Evolutionary conservation across 1,284 basidiomycete genomes (phyloP).

Genomic region (Gastroboletus turbinatus): DNA sequence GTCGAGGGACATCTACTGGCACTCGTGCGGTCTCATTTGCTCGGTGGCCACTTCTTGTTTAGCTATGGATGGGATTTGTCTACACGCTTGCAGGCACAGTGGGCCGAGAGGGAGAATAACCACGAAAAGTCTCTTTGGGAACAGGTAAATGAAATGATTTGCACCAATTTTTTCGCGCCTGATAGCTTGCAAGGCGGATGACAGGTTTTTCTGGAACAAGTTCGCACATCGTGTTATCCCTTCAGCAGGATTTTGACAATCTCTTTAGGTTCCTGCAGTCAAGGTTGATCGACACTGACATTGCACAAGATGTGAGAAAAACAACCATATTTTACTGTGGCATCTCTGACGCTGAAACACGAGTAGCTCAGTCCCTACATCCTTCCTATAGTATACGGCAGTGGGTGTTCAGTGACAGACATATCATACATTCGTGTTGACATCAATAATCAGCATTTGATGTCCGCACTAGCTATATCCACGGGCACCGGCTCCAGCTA

Average conservation of each 20-base stretch:
- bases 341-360: slow-evolving; percentile 11
- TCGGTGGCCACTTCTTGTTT: slow-evolving; percentile 82
- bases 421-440: slow-evolving; percentile 10
- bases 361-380: slow-evolving; percentile 82
- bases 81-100: slow-evolving; percentile 84
- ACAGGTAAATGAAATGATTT: slow-evolving; percentile 46
- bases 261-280: slow-evolving; percentile 64
- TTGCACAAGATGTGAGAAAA: slow-evolving; percentile 58
- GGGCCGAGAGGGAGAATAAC: slow-evolving; percentile 51
- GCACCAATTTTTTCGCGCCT: slow-evolving; percentile 16
- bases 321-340: background rate
- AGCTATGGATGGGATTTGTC: slow-evolving; percentile 93
- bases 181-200: slow-evolving; percentile 67
- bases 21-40: slow-evolving; percentile 85
- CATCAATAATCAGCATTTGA: slow-evolving; percentile 70
- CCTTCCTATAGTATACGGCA: slow-evolving; percentile 89
- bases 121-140: slow-evolving; percentile 69
- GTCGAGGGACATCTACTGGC: slow-evolving; percentile 87
- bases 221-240: slow-evolving; percentile 23
- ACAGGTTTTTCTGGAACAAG: slow-evolving; percentile 99
- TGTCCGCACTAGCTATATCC: slow-evolving; percentile 75
- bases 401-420: slow-evolving; percentile 47
- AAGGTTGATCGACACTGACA: slow-evolving; percentile 65
- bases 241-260: slow-evolving; percentile 5
- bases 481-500: slow-evolving; percentile 80